Evolutionary conservation across 257 asterid genomes (phyloP), one percentile per base, ranked within the genome.

Genomic region (Petrea volubilis): DNA sequence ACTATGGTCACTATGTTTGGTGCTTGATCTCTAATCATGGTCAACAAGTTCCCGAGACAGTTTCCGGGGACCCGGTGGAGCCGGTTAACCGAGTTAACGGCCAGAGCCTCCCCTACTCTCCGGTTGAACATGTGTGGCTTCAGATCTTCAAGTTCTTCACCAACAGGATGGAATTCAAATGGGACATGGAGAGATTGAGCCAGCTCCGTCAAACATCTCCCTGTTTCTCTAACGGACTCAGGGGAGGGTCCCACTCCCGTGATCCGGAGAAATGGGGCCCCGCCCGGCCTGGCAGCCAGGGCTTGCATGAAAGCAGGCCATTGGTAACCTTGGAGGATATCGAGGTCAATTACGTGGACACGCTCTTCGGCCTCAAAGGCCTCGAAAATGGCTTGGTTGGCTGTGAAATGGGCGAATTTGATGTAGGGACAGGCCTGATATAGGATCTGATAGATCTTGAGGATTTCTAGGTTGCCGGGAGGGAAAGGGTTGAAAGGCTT

Each of bases 301-400:
- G 97, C 97, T 72, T 91, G 97, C 90, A 91, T 87, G 82, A 91
- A 91, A 53, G 96, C 95, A 17, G 97, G 97, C 97, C 97, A 91
- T 60, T 91, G 97, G 68, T 88, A 88, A 24, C 97, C 97, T 28
- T 91, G 97, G 68, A 88, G 90, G 74, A 91, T 89, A 63, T 89
- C 97, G 7, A 91, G 94, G 71, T 91, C 97, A 14, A 89, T 89
- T 8, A 91, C 91, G 20, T 91, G 97, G 4, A 91, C 97, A 2
- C 90, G 84, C 69, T 77, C 88, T 49, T 89, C 95, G 0, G 87
- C 82, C 72, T 87, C 96, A 11, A 91, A 87, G 5, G 96, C 97
- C 78, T 91, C 97, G 33, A 87, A 89, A 51, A 89, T 91, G 3
- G 97, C 97, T 49, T 91, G 97, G 62, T 89, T 91, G 4, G 96